phyloP scores from a whole-genome alignment of 2,329 filamentous ascomycete genomes.

The Pseudocercospora fuligena region DNA sequence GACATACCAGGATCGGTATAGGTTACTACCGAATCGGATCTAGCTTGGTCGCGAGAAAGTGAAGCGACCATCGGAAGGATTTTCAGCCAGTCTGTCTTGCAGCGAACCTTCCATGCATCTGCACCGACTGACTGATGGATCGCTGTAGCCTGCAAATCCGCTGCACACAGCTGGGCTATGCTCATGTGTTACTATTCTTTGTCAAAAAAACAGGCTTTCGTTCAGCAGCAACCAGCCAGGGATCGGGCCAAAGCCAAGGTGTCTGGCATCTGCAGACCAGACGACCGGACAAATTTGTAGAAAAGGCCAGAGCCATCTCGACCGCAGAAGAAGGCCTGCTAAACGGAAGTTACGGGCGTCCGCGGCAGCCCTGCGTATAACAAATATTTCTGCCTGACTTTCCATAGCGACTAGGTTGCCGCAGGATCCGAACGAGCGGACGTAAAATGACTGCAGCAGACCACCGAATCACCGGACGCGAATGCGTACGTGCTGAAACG shows the following conservation, averaged over 20 bases:
- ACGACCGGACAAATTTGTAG: background rate
- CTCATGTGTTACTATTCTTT: background rate
- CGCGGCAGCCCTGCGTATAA: no score
- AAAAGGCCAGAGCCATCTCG: background rate
- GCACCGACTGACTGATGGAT: background rate
- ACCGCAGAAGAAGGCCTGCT: background rate
- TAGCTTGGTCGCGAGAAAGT: no score
- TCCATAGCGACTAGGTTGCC: conserved; percentile 1
- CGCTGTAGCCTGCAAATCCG: background rate
- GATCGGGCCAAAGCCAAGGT: no score
- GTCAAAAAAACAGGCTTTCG: background rate
- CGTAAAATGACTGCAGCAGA: background rate
- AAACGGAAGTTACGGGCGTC: no score
- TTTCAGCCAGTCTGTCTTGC: background rate
- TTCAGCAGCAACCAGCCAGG: background rate
- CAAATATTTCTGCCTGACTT: conserved; percentile 1
- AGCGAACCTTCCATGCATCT: background rate
- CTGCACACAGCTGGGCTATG: background rate
- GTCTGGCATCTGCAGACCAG: no score
- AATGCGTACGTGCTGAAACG: background rate
- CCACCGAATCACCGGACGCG: background rate
- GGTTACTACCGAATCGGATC: no score
- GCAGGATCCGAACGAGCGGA: background rate
- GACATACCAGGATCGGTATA: no score
- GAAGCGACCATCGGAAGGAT: background rate